Base-by-base conservation (phyloP, 2,329 filamentous ascomycete genomes). In the Epichloe amarillans region DNA sequence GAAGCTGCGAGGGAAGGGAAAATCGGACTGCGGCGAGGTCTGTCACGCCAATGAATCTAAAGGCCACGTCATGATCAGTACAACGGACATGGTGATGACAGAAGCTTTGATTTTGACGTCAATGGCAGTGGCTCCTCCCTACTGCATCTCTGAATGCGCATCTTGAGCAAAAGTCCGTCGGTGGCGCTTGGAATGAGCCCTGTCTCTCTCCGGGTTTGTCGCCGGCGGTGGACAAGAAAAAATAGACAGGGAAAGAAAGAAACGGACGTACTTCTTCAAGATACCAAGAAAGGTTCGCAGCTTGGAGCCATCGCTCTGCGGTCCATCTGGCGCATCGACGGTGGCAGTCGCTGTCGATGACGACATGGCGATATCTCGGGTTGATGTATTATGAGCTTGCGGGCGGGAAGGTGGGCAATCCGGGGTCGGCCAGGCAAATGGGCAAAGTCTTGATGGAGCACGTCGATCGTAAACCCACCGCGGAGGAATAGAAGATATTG, bases 11-110 rank as follows among this genome's bases (percentile, higher is more conserved):
- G 21, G 93, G 93, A 47, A 98, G 78, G 15, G 91, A 97, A 72
- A 98, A 98, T 59, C 93, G 86, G 55, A 97, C 91, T 51, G 89
- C 82, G 52, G 93, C 93, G 62, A 98, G 93, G 69, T 98, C 93
- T 58, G 90, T 77, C 52, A 98, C 93, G 59, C 93, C 93, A 61
- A 97, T 89, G 69, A 97, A 97, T 66, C 91, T 94, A 39, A 41
- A 54, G 43, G 35, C 42, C 53, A 43, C 57, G 48, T 37, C 50
- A 26, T 52, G 49, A 50, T 49, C 42, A 53, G 49, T 48, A 50
- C 14, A 17, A 42, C 11, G 12, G 12, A 35, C 26, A 5, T 8
- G 10, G 21, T 15, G 41, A 30, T 12, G 10, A 15, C 7, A 4
- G 23, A 5, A 41, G 41, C 26, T 42, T n/a, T 43, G 47, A 46